Evolutionary conservation across 208 protist species (phyloP).

Genomic region (Herpetomonas samuelpessoai): DNA sequence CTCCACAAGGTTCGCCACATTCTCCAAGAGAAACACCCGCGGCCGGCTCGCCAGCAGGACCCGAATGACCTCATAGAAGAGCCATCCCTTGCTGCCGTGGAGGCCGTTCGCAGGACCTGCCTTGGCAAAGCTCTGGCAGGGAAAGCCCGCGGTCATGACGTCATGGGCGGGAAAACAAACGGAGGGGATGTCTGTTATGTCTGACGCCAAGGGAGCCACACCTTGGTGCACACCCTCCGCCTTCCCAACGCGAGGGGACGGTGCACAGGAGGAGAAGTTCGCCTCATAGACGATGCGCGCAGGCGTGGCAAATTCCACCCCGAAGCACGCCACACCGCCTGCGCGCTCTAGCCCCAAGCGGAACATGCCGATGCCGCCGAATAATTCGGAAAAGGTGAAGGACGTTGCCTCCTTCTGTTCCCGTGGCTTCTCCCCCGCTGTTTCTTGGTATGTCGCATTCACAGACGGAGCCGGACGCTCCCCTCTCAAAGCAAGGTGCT

Average conservation of each 20-base stretch:
- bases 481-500: too few species aligned
- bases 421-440: too few species aligned
- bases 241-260: too few species aligned
- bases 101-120: slow-evolving; percentile 48
- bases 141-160: slow-evolving; percentile 78
- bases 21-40: slow-evolving; percentile 76
- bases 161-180: slow-evolving; percentile 66
- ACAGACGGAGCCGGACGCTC: too few species aligned
- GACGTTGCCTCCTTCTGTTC: neutral
- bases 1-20: slow-evolving; percentile 66
- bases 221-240: too few species aligned
- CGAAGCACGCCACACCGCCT: slow-evolving; percentile 57
- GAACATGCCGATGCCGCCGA: slow-evolving; percentile 89
- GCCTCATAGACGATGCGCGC: slow-evolving; percentile 47
- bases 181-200: slow-evolving; percentile 64
- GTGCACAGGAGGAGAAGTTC: slow-evolving; percentile 47
- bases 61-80: slow-evolving; percentile 81
- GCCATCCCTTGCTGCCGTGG: slow-evolving; percentile 41
- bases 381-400: slow-evolving; percentile 86
- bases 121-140: slow-evolving; percentile 83
- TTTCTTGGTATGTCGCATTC: too few species aligned
- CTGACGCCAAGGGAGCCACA: slow-evolving; percentile 31
- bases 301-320: slow-evolving; percentile 48
- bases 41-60: slow-evolving; percentile 41
- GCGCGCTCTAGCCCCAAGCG: slow-evolving; percentile 56